A percentile compares a stretch with the other conserved stretches of the same genome.
Evolutionary conservation across 2,329 filamentous ascomycete genomes (phyloP).

Genomic region (Dothiorella sarmentorum): DNA sequence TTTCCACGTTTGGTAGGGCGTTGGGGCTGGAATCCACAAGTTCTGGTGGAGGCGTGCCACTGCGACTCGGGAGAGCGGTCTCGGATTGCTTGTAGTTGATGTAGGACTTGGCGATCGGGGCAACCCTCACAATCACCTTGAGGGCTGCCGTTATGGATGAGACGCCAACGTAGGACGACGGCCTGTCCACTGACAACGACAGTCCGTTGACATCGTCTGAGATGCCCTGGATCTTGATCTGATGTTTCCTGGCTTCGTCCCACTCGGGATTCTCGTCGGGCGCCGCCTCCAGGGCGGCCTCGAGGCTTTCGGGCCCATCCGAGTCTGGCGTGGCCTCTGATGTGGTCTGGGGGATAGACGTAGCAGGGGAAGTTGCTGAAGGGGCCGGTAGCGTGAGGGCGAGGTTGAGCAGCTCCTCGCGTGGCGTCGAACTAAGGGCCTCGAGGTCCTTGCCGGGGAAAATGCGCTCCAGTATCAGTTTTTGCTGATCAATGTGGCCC

Average conservation of each 20-base stretch:
- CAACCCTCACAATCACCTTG: constrained; percentile 62
- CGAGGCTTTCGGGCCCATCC: constrained; percentile 52
- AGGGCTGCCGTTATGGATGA: constrained; percentile 73
- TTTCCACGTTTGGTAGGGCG: constrained; percentile 56
- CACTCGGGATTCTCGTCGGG: constrained; percentile 62
- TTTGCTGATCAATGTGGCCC: constrained; percentile 47
- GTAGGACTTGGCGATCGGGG: constrained; percentile 48
- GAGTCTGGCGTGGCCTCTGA: constrained; percentile 35
- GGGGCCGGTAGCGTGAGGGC: constrained; percentile 41
- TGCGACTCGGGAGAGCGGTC: constrained; percentile 34
- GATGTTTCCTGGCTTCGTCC: constrained; percentile 57
- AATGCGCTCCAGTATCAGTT: constrained; percentile 40
- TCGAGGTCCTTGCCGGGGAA: constrained; percentile 44
- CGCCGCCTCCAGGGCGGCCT: constrained; percentile 63
- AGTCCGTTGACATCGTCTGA: constrained; percentile 70
- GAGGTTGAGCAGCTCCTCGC: constrained; percentile 46
- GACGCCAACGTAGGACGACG: constrained; percentile 66
- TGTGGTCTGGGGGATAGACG: constrained; percentile 21
- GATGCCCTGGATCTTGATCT: constrained; percentile 46
- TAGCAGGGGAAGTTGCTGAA: constrained; percentile 19
- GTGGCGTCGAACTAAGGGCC: constrained; percentile 36
- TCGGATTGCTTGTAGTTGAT: constrained; percentile 44
- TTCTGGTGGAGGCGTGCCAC: constrained; percentile 36
- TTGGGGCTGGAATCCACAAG: constrained; percentile 32
- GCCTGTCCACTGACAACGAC: constrained; percentile 58